Evolutionary conservation across 805 yeast species (phyloP).

Genomic region (Nakazawaea holstii): DNA sequence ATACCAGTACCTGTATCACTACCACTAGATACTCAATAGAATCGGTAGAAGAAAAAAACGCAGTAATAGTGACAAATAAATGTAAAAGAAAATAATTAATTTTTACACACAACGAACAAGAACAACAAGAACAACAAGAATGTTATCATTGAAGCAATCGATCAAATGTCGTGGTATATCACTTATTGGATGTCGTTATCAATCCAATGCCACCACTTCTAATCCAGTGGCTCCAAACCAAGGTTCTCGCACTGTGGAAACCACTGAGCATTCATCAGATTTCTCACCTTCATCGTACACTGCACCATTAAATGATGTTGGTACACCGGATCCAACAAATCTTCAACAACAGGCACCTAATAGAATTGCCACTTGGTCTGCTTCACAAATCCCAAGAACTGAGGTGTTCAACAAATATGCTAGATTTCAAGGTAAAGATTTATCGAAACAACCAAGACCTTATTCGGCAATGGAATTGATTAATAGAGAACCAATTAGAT

Average conservation of each 20-base stretch:
- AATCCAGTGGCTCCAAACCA: neutral
- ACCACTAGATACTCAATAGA: too few relatives aligned
- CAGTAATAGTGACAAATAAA: too few relatives aligned
- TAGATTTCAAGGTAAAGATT: conserved; percentile 67
- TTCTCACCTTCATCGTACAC: neutral
- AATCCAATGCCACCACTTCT: too few relatives aligned
- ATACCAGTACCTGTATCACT: too few relatives aligned
- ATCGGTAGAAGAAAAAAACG: too few relatives aligned
- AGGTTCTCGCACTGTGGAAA: conserved; percentile 3
- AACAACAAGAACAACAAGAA: too few relatives aligned
- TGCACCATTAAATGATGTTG: conserved; percentile 14
- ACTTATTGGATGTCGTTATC: too few relatives aligned
- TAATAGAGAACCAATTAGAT: conserved; percentile 65
- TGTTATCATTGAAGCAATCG: too few relatives aligned
- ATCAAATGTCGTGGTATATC: too few relatives aligned
- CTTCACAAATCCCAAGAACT: conserved; percentile 55
- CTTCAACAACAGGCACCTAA: conserved; percentile 70
- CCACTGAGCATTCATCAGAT: conserved; percentile 3
- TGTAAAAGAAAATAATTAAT: too few relatives aligned
- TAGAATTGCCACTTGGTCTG: conserved; percentile 65
- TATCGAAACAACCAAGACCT: conserved; percentile 68
- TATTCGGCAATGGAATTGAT: conserved; percentile 82
- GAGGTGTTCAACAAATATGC: conserved; percentile 51
- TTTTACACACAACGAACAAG: too few relatives aligned
- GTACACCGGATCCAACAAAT: conserved; percentile 18